phyloP scores from a whole-genome alignment of 1,139 yeast genomes.

The Geotrichum citri-aurantii region DNA sequence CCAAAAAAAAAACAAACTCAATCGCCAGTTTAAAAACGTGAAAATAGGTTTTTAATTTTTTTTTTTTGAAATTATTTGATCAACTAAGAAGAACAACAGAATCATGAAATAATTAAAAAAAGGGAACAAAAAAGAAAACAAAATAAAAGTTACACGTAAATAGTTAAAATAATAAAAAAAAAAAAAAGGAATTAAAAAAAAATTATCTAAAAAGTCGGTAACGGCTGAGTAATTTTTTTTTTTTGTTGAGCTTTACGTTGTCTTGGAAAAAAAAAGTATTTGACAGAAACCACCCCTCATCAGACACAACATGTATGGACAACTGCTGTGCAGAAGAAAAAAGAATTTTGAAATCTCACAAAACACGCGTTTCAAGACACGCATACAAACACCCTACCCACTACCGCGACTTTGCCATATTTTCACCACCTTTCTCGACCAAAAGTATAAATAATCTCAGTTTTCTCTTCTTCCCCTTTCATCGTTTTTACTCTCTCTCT shows the following conservation, averaged over 20 bases:
- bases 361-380: neutral
- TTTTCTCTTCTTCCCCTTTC: neutral
- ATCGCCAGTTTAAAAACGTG: neutral
- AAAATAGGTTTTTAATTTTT: no score
- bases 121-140: no score
- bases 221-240: neutral
- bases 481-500: neutral
- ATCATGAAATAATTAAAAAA: neutral
- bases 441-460: constrained; percentile 9
- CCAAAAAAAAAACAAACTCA: neutral
- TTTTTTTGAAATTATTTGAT: no score
- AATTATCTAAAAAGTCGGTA: neutral
- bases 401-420: neutral
- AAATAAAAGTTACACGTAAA: no score
- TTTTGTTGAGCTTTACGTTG: neutral
- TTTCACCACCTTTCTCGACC: neutral
- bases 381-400: neutral
- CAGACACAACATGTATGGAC: neutral
- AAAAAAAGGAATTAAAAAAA: no score
- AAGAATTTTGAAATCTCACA: neutral
- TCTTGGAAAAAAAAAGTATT: neutral
- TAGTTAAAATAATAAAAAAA: neutral
- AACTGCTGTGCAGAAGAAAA: neutral
- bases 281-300: neutral
- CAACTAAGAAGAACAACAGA: no score